phyloP scores from a whole-genome alignment of 176 grass and related monocot genomes.

The Typha latifolia region DNA sequence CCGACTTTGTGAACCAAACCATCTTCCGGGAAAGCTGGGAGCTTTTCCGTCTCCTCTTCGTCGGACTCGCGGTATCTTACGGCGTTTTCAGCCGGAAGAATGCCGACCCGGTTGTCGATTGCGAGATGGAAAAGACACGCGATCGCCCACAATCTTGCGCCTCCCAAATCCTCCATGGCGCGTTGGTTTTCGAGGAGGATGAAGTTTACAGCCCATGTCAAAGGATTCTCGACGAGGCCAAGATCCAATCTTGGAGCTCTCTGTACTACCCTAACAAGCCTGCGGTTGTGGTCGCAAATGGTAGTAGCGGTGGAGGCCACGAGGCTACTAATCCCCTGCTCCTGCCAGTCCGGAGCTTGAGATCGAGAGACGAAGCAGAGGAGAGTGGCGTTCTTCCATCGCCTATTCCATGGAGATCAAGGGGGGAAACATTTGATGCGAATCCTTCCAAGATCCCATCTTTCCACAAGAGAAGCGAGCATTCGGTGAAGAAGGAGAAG shows the following conservation, averaged over 20 bases:
- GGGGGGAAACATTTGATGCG: conserved; percentile 35
- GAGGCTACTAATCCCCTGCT: conserved; percentile 30
- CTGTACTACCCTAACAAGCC: conserved; percentile 32
- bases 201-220: neutral
- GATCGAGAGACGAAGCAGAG: conserved; percentile 19
- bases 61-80: conserved; percentile 78
- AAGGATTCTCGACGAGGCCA: neutral
- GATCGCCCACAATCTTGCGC: conserved; percentile 39
- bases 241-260: conserved; percentile 52
- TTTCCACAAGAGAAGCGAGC: conserved; percentile 13
- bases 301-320: neutral
- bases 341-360: conserved; percentile 53
- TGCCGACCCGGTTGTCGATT: conserved; percentile 6
- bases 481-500: conserved; percentile 28
- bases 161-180: conserved; percentile 42
- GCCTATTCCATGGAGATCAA: conserved; percentile 77
- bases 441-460: neutral
- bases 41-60: conserved; percentile 78
- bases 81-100: conserved; percentile 83
- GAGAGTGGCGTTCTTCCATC: conserved; percentile 52
- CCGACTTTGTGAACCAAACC: conserved; percentile 33
- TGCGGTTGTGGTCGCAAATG: conserved; percentile 27
- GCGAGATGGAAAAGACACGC: conserved; percentile 19
- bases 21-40: conserved; percentile 68
- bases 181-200: conserved; percentile 40